phyloP scores from a whole-genome alignment of 2,329 filamentous ascomycete genomes.

The Cercospora nicotianae region DNA sequence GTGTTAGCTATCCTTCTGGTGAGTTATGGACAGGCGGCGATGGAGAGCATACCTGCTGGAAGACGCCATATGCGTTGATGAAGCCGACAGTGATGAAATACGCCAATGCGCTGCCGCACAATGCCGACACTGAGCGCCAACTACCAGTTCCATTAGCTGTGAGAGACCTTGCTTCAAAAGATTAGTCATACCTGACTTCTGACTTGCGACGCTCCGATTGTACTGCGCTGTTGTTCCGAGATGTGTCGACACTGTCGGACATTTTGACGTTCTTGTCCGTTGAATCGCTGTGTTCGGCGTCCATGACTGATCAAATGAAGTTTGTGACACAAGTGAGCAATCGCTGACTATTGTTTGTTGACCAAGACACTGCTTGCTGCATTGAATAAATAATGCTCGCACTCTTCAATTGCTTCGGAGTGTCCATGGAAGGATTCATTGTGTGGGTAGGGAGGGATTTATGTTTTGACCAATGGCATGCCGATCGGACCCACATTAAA shows the following conservation, averaged over 20 bases:
- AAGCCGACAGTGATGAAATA: slow-evolving; percentile 34
- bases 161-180: background rate
- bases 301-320: background rate
- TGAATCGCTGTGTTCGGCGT: background rate
- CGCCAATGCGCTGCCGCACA: slow-evolving; percentile 23
- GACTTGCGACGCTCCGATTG: background rate
- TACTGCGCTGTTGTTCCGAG: background rate
- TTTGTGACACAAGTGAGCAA: background rate
- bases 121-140: slow-evolving; percentile 22
- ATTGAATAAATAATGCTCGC: background rate
- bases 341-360: background rate
- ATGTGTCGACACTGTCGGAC: background rate
- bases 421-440: background rate
- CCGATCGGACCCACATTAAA: background rate
- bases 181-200: background rate
- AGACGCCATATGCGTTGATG: slow-evolving; percentile 33
- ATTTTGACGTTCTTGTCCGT: background rate
- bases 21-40: background rate
- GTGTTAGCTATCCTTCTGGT: background rate
- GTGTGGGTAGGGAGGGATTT: background rate
- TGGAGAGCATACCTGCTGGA: slow-evolving; percentile 17
- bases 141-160: background rate
- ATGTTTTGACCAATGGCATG: background rate
- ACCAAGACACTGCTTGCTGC: background rate
- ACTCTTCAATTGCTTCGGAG: background rate